Evolutionary conservation across 768 basidiomycete genomes (phyloP).

Genomic region (Stropharia rugosoannulata): DNA sequence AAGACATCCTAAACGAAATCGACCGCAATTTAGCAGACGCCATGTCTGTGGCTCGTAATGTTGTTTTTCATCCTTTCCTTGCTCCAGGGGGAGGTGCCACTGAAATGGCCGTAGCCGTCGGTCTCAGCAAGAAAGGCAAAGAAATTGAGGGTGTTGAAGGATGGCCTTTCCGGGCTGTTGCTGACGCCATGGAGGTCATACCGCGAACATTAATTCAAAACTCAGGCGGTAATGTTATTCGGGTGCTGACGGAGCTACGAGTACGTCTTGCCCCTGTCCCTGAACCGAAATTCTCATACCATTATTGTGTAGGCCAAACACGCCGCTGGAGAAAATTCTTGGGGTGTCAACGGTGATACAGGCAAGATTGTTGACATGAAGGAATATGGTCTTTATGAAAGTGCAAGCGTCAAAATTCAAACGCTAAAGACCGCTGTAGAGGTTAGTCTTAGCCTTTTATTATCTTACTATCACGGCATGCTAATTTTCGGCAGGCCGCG

Average conservation of each 20-base stretch:
- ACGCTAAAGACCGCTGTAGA: constrained; percentile 97
- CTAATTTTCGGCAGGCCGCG: constrained; percentile 55
- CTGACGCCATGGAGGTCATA: constrained; percentile 97
- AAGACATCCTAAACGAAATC: constrained; percentile 97
- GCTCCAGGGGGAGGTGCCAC: constrained; percentile 96
- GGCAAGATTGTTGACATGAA: constrained; percentile 98
- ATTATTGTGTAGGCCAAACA: constrained; percentile 77
- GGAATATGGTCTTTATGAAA: constrained; percentile 89
- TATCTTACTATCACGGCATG: not conserved
- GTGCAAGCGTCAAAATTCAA: constrained; percentile 97
- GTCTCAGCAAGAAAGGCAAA: constrained; percentile 76
- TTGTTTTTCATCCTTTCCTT: constrained; percentile 92
- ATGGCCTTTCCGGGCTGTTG: constrained; percentile 89
- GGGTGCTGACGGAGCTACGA: constrained; percentile 90
- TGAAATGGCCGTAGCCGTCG: constrained; percentile 96
- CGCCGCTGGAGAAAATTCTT: constrained; percentile 85
- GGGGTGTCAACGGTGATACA: constrained; percentile 95
- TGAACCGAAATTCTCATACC: not conserved
- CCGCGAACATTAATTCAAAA: constrained; percentile 95
- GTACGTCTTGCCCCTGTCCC: constrained; percentile 42
- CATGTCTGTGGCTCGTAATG: constrained; percentile 96
- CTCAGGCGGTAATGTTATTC: constrained; percentile 91
- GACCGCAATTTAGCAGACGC: constrained; percentile 97
- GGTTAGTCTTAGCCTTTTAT: constrained; percentile 41
- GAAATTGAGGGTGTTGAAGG: constrained; percentile 85